Percentiles rank a stretch among this genome's conserved stretches.
Evolutionary conservation across 441 rosid species (phyloP).

Genomic region (Pelargonium citronellum): DNA sequence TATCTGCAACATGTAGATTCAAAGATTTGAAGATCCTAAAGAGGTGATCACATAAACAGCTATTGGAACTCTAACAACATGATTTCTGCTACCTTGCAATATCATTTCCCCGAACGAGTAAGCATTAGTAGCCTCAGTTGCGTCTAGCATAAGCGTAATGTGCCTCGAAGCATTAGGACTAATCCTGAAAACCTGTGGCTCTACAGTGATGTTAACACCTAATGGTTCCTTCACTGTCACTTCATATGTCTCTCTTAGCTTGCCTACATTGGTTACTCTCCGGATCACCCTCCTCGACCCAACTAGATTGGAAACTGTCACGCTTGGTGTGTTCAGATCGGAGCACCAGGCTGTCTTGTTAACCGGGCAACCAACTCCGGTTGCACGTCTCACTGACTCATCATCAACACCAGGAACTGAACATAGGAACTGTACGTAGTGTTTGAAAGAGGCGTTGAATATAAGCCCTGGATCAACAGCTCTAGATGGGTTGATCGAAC

Average conservation of each 20-base stretch:
- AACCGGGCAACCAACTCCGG: slow-evolving; percentile 22
- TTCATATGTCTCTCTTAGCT: slow-evolving; percentile 23
- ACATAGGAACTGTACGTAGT: slow-evolving; percentile 28
- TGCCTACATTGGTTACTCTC: slow-evolving; percentile 21
- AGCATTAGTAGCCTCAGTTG: slow-evolving; percentile 28
- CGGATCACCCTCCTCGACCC: slow-evolving; percentile 26
- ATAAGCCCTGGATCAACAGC: slow-evolving; percentile 32
- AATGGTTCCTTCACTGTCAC: slow-evolving; percentile 31
- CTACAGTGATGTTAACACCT: slow-evolving; percentile 34
- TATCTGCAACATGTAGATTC: background rate
- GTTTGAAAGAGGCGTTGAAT: slow-evolving; percentile 25
- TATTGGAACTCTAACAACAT: slow-evolving; percentile 41
- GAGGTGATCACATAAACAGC: slow-evolving; percentile 36
- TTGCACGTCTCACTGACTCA: slow-evolving; percentile 22
- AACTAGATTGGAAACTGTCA: slow-evolving; percentile 25
- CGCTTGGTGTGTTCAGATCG: slow-evolving; percentile 26
- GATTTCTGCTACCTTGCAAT: slow-evolving; percentile 33
- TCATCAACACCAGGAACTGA: slow-evolving; percentile 31
- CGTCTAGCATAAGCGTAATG: slow-evolving; percentile 26
- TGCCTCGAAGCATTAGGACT: slow-evolving; percentile 31
- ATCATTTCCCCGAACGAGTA: slow-evolving; percentile 44
- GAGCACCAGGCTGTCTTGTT: slow-evolving; percentile 24
- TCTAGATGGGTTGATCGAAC: slow-evolving; percentile 24
- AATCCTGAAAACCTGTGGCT: slow-evolving; percentile 26
- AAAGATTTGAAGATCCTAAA: slow-evolving; percentile 17